These are phyloP conservation scores for Kitagawia praeruptora DNA, from an alignment of 129 eudicot genomes.

Conservation along the genomic window DNA sequence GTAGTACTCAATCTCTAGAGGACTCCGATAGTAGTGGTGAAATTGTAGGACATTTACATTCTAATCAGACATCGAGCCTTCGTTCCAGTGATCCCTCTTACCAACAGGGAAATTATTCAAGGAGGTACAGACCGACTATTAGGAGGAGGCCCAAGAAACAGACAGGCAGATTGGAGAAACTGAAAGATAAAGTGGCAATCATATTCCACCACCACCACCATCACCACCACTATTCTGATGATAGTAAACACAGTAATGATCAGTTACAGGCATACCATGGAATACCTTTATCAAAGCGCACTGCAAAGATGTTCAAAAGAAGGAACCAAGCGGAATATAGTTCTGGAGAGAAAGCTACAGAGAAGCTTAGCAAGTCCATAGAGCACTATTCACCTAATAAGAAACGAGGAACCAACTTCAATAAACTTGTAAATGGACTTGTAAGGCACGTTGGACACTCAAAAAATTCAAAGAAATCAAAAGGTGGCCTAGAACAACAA, in stretches of 20 bases:
- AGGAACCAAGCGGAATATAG: slow-evolving; percentile 12
- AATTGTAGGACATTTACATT: slow-evolving; percentile 7
- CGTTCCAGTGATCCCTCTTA: background rate
- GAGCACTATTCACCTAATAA: slow-evolving; percentile 12
- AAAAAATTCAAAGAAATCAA: slow-evolving; percentile 33
- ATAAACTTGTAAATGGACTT: slow-evolving; percentile 37
- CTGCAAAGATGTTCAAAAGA: slow-evolving; percentile 15
- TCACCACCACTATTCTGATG: slow-evolving; percentile 30
- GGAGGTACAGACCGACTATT: background rate
- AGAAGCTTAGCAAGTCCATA: slow-evolving; percentile 25
- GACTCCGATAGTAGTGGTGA: slow-evolving; percentile 17
- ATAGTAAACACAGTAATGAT: slow-evolving; percentile 7
- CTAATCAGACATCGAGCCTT: slow-evolving; percentile 9
- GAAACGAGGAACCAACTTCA: slow-evolving; percentile 31
- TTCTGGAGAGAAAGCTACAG: slow-evolving; percentile 22
- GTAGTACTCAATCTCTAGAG: slow-evolving; percentile 12
- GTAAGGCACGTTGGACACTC: slow-evolving; percentile 35
- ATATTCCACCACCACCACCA: slow-evolving; percentile 80
- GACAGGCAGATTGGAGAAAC: slow-evolving; percentile 30
- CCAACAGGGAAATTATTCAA: slow-evolving; percentile 5
- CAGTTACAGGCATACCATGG: slow-evolving; percentile 9
- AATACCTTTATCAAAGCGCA: slow-evolving; percentile 24
- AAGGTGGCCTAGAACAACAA: slow-evolving; percentile 9
- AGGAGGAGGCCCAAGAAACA: slow-evolving; percentile 16
- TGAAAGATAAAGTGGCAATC: slow-evolving; percentile 53